Evolutionary conservation across 1,139 yeast genomes (phyloP).

Genomic region (Hansenula anomala): DNA sequence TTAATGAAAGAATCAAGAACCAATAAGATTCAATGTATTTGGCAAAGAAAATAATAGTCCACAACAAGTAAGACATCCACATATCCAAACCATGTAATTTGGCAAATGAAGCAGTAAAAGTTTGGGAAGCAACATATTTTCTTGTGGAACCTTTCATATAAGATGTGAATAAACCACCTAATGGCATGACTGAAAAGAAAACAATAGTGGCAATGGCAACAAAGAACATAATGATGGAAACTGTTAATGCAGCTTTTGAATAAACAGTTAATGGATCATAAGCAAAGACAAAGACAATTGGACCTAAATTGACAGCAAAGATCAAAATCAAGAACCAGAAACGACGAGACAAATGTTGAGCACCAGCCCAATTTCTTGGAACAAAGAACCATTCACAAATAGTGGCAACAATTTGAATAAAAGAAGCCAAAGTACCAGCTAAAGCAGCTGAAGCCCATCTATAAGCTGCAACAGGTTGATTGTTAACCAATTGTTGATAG

Average conservation of each 20-base stretch:
- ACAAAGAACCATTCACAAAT: conserved; percentile 93
- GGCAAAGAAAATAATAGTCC: conserved; percentile 87
- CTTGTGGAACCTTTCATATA: conserved; percentile 87
- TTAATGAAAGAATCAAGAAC: conserved; percentile 83
- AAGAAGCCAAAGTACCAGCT: conserved; percentile 85
- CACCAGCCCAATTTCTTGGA: conserved; percentile 99
- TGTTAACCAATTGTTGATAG: conserved; percentile 77
- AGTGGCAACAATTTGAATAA: conserved; percentile 84
- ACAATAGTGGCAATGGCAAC: conserved; percentile 79
- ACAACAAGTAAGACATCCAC: conserved; percentile 93
- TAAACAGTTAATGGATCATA: conserved; percentile 67
- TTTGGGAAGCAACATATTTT: conserved; percentile 88
- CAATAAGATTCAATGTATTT: conserved; percentile 87
- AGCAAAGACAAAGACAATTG: conserved; percentile 81
- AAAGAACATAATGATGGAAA: conserved; percentile 86
- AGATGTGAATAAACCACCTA: conserved; percentile 94
- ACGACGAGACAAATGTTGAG: conserved; percentile 92
- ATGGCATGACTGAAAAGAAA: conserved; percentile 92
- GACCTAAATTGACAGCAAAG: conserved; percentile 71
- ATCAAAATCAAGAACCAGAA: conserved; percentile 67
- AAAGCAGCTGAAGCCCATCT: conserved; percentile 91
- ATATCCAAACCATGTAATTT: conserved; percentile 81
- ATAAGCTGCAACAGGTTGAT: conserved; percentile 81
- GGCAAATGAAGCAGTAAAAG: conserved; percentile 90
- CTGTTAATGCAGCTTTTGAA: conserved; percentile 74